Conservation (phyloP, 768 basidiomycete genomes). For the Lentinula lateritia region DNA sequence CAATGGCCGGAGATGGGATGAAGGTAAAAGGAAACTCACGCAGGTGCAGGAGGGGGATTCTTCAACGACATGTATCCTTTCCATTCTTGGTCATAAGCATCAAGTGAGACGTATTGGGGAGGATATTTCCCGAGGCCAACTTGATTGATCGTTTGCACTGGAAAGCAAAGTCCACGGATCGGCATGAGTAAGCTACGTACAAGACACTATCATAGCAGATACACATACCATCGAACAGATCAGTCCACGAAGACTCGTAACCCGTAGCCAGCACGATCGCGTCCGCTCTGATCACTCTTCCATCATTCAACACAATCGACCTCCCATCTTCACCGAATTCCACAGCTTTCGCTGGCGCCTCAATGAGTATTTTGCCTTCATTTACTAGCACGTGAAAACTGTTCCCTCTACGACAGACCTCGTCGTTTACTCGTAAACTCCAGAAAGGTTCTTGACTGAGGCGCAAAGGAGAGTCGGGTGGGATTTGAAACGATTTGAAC, state of each 20-base stretch:
- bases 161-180: background rate
- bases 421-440: conserved; percentile 8
- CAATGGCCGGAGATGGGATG: background rate
- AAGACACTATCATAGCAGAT: background rate
- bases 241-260: conserved; percentile 52
- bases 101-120: conserved; percentile 2
- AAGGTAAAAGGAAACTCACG: background rate
- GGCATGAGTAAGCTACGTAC: background rate
- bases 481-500: conserved; percentile 29
- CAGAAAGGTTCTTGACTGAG: conserved; percentile 8
- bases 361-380: conserved; percentile 43
- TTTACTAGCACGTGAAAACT: conserved; percentile 47
- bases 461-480: conserved; percentile 46
- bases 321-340: conserved; percentile 30
- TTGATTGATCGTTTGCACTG: conserved; percentile 23
- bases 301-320: conserved; percentile 39
- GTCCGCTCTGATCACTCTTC: conserved; percentile 34
- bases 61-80: conserved; percentile 30
- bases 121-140: conserved; percentile 11
- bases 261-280: conserved; percentile 55
- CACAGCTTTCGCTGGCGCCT: conserved; percentile 35
- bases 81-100: conserved; percentile 22
- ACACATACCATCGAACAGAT: conserved; percentile 26
- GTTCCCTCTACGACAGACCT: conserved; percentile 25
- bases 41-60: conserved; percentile 28